Evolutionary conservation across 1,284 basidiomycete genomes (phyloP), one percentile per base, ranked within the genome.

Genomic region (Volvariella surrecta): DNA sequence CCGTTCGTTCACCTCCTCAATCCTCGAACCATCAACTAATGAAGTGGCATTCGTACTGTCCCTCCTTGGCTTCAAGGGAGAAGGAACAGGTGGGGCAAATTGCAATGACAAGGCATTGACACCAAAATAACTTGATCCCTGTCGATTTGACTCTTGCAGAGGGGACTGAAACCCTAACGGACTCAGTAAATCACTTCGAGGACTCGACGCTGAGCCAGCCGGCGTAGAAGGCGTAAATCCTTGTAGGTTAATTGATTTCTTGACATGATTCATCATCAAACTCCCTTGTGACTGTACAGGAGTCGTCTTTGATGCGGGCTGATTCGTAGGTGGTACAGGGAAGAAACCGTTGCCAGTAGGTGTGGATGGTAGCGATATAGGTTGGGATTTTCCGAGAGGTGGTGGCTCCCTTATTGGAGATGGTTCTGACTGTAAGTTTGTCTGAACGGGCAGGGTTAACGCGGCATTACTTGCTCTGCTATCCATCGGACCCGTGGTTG

Each of bases 291-390:
- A 11, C 11, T 28, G 24, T 11, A 28, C 6, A 11, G 24, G 6
- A 6, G 24, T 28, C 6, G 24, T 18, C 32, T 37, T 22, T 21
- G 22, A 24, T n/a, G 16, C 11, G 24, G 21, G 24, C 32, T 37
- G 19, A 22, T 7, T 21, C 20, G 49, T 52, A 7, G 48, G 53
- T 37, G 50, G 44, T 15, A 48, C 6, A 28, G 24, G 24, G 24
- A 28, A 28, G 24, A 28, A 28, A 35, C 13, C n/a, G 18, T 6
- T 15, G 34, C 42, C 38, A 46, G 61, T 54, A 15, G 69, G 56
- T 20, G 67, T 59, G 6, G 56, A 51, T 15, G 59, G 67, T 18
- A 64, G 54, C 16, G 68, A 64, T 37, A 71, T 64, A 9, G 63
- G 66, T 44, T 61, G 58, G 3, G 53, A 54, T 50, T 54, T 64